Base-by-base conservation (phyloP, 768 basidiomycete genomes). In the Favolaschia claudopus region DNA sequence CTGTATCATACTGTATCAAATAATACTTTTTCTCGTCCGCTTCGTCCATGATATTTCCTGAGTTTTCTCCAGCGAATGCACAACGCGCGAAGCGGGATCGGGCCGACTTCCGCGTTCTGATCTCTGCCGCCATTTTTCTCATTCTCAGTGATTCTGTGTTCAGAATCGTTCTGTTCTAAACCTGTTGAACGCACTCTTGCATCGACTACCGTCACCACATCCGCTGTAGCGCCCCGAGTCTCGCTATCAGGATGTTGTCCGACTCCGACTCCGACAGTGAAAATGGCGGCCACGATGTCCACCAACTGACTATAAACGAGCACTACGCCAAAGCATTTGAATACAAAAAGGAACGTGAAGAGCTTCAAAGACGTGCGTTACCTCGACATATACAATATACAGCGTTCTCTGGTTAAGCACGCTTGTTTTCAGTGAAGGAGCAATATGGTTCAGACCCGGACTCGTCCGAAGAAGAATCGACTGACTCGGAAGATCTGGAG, bases 251-350 rank as follows among this genome's bases (percentile, higher is more conserved):
- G 67, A 83, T 84, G 81, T 68, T 84, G 45, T 81, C 80, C 9
- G 80, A 81, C 62, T 77, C 78, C 5, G 82, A 82, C 58, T 78
- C 79, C 3, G 85, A 85, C n/a, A 65, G 40, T 38, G 74, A 75
- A 4, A 82, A 84, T n/a, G n/a, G n/a, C 27, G 69, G 60, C 15
- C 76, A 79, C 42, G 76, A 76, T 32, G 55, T 77, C 24, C 75
- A 85, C 46, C 77, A 79, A 36, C 67, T 92, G 55, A 89, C 87
- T 2, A 84, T 92, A 62, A 91, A 93, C 69, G 83, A 89, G 57
- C 85, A 87, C 49, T 92, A 81, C 62, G 93, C 92, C 9, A 93
- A 92, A 61, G 93, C 93, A 1, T 95, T 90, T 65, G 85, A 91
- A 60, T 83, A 88, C 70, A 86, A 85, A 66, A 95, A 95, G 71